Evolutionary conservation across 331 rosid species (phyloP).

Genomic region (Spiraea crenata): DNA sequence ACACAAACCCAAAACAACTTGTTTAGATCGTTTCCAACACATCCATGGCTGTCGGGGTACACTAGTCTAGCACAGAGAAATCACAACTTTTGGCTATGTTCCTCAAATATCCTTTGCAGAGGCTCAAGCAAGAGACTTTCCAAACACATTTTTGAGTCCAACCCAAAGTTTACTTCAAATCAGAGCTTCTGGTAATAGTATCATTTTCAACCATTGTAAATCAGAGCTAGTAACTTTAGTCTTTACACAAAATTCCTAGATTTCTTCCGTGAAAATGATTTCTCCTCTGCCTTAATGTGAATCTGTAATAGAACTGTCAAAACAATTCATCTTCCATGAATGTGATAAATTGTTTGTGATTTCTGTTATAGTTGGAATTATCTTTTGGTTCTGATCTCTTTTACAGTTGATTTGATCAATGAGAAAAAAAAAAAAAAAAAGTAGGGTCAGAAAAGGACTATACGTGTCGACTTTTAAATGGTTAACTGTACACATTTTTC

Average conservation of each 20-base stretch:
- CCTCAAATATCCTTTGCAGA: constrained; percentile 31
- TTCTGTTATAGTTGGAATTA: neutral
- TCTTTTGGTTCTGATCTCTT: too few relatives aligned
- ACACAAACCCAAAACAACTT: constrained; percentile 18
- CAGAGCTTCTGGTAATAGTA: constrained; percentile 47
- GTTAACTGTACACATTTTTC: too few relatives aligned
- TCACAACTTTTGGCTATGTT: constrained; percentile 27
- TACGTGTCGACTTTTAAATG: neutral
- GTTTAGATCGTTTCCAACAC: constrained; percentile 22
- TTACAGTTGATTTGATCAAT: too few relatives aligned
- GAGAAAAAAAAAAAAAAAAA: too few relatives aligned
- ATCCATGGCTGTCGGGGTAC: constrained; percentile 26
- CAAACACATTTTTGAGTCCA: constrained; percentile 29
- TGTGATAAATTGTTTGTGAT: neutral
- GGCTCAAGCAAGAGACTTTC: constrained; percentile 25
- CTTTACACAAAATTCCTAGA: neutral
- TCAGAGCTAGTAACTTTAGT: neutral
- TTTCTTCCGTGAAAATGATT: neutral
- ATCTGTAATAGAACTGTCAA: neutral
- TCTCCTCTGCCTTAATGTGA: neutral
- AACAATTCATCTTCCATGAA: neutral
- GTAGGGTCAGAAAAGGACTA: neutral
- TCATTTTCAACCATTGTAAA: too few relatives aligned
- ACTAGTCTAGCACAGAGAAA: constrained; percentile 20
- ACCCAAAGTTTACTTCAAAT: constrained; percentile 19